phyloP scores from a whole-genome alignment of 176 grass and related monocot species.

The Carex cristatella region DNA sequence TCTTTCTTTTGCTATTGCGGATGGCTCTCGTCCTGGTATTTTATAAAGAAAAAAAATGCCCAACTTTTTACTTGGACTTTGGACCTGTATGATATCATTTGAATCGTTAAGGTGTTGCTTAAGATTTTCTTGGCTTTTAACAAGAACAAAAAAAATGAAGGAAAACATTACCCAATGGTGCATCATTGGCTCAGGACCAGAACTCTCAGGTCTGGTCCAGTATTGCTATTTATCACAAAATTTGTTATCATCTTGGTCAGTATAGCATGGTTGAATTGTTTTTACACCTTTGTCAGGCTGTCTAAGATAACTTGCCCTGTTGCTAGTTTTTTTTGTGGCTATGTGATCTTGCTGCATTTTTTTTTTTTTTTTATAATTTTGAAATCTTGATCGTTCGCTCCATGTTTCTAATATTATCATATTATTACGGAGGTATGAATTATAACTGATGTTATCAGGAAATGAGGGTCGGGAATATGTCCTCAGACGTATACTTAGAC shows the following conservation, averaged over 20 bases:
- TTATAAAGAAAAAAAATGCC: not conserved
- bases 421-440: not conserved
- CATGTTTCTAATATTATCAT: not conserved
- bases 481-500: conserved; percentile 86
- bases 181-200: not conserved
- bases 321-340: not conserved
- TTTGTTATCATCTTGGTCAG: not conserved
- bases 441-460: conserved; percentile 32
- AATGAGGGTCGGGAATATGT: conserved; percentile 98
- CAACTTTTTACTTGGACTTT: not conserved
- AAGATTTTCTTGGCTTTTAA: not conserved
- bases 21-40: conserved; percentile 86
- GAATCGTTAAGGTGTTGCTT: not conserved
- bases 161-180: not conserved
- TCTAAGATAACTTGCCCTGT: not conserved
- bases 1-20: conserved; percentile 79
- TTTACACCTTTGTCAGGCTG: not conserved
- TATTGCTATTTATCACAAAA: not conserved
- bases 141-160: not conserved
- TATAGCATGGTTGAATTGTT: not conserved
- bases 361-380: not conserved
- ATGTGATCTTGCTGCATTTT: not conserved
- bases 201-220: not conserved
- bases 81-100: not conserved
- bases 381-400: not conserved